Evolutionary conservation across 257 asterid genomes (phyloP).

Genomic region (Eucommia ulmoides): DNA sequence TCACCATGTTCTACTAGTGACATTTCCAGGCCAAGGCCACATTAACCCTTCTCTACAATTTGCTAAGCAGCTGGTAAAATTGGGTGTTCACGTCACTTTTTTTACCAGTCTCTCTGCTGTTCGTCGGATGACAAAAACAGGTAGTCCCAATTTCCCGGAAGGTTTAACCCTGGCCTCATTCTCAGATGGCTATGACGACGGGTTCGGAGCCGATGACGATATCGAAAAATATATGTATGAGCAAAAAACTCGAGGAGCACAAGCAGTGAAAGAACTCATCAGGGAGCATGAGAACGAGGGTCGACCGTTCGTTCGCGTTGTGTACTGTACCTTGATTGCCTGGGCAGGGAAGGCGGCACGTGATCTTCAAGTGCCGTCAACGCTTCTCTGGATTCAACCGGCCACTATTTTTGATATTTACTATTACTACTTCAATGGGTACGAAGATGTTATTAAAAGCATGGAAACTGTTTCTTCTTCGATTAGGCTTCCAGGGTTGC

Average conservation of each 20-base stretch:
- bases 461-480: conserved; percentile 3
- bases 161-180: conserved; percentile 32
- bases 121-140: conserved; percentile 18
- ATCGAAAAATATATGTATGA: conserved; percentile 8
- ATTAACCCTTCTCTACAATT: conserved; percentile 58
- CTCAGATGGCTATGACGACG: conserved; percentile 50
- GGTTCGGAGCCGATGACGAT: conserved; percentile 16
- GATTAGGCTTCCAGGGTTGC: conserved; percentile 36
- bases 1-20: conserved; percentile 39
- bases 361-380: conserved; percentile 29
- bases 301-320: conserved; percentile 28
- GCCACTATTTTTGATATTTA: conserved; percentile 43
- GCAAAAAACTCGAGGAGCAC: conserved; percentile 22
- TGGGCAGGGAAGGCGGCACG: conserved; percentile 51
- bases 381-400: conserved; percentile 59
- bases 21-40: conserved; percentile 55
- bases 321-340: conserved; percentile 42
- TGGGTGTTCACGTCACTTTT: conserved; percentile 45
- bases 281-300: conserved; percentile 13
- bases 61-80: conserved; percentile 29
- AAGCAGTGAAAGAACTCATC: conserved; percentile 14
- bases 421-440: conserved; percentile 43
- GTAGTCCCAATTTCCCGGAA: background rate
- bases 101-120: conserved; percentile 27
- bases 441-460: conserved; percentile 12